Percentiles rank a stretch among this genome's conserved stretches.
phyloP scores from a whole-genome alignment of 2,329 filamentous ascomycete genomes.

The Phialophora expanda region DNA sequence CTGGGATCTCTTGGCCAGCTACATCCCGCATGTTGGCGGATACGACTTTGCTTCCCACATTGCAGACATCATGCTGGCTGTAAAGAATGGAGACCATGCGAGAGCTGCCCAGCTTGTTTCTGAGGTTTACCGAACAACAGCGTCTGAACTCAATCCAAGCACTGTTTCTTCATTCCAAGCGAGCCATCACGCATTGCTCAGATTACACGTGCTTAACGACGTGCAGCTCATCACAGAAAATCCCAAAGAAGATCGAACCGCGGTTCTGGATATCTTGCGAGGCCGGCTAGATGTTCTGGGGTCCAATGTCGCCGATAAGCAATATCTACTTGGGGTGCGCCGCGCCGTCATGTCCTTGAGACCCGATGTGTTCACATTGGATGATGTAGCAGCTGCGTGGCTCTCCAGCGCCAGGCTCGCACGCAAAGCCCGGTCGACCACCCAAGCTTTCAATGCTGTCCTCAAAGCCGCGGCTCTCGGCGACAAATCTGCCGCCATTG shows the following conservation, averaged over 20 bases:
- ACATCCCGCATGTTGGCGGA: constrained; percentile 57
- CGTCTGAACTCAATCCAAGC: constrained; percentile 74
- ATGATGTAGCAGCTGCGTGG: constrained; percentile 84
- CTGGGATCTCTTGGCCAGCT: constrained; percentile 75
- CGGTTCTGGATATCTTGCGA: constrained; percentile 63
- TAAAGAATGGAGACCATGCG: constrained; percentile 58
- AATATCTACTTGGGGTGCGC: constrained; percentile 85
- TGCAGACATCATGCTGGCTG: constrained; percentile 68
- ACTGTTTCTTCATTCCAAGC: constrained; percentile 80
- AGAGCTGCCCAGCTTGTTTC: constrained; percentile 65
- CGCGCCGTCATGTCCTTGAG: constrained; percentile 85
- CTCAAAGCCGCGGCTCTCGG: constrained; percentile 84
- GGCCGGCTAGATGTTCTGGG: constrained; percentile 87
- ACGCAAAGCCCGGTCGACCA: constrained; percentile 79
- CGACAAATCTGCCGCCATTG: constrained; percentile 86
- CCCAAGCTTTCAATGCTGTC: constrained; percentile 92
- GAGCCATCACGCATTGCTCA: constrained; percentile 82
- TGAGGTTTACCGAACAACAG: constrained; percentile 71
- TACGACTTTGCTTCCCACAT: constrained; percentile 83
- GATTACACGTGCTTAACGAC: constrained; percentile 85
- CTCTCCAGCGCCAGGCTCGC: constrained; percentile 82
- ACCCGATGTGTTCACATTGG: constrained; percentile 63
- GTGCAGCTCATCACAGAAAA: constrained; percentile 68
- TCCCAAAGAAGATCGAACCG: constrained; percentile 50
- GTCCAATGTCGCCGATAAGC: constrained; percentile 88